Evolutionary conservation across 2,329 filamentous ascomycete species (phyloP).

Genomic region (Cladosporium sp.): DNA sequence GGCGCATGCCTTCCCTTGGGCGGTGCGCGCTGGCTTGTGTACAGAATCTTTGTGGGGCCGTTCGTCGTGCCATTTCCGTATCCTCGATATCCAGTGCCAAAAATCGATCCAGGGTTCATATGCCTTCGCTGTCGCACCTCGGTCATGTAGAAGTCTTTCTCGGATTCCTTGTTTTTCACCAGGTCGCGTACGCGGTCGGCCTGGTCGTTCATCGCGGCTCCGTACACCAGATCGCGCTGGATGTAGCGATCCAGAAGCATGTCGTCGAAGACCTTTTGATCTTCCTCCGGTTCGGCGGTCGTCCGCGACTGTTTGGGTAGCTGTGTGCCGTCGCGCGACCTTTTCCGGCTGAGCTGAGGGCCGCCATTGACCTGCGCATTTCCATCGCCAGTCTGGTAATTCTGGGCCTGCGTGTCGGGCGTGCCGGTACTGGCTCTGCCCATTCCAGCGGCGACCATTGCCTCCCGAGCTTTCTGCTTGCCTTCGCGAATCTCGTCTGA

Average conservation of each 20-base stretch:
- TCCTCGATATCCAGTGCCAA: slow-evolving; percentile 72
- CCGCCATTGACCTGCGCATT: slow-evolving; percentile 26
- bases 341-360: slow-evolving; percentile 46
- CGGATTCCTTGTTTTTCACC: slow-evolving; percentile 58
- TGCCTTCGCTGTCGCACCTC: slow-evolving; percentile 57
- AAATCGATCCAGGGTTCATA: slow-evolving; percentile 52
- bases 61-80: slow-evolving; percentile 84
- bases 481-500: slow-evolving; percentile 49
- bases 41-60: slow-evolving; percentile 59
- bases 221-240: slow-evolving; percentile 56
- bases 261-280: slow-evolving; percentile 23
- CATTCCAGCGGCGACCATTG: slow-evolving; percentile 49
- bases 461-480: slow-evolving; percentile 55
- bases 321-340: slow-evolving; percentile 54
- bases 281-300: slow-evolving; percentile 13
- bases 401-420: neutral
- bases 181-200: slow-evolving; percentile 36
- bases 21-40: slow-evolving; percentile 69
- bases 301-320: slow-evolving; percentile 30
- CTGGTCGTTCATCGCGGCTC: slow-evolving; percentile 47
- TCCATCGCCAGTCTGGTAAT: slow-evolving; percentile 22
- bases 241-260: slow-evolving; percentile 57
- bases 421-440: slow-evolving; percentile 20
- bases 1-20: slow-evolving; percentile 71
- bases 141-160: slow-evolving; percentile 61